phyloP scores from a whole-genome alignment of 2,329 filamentous ascomycete species.

The Capronia americana region DNA sequence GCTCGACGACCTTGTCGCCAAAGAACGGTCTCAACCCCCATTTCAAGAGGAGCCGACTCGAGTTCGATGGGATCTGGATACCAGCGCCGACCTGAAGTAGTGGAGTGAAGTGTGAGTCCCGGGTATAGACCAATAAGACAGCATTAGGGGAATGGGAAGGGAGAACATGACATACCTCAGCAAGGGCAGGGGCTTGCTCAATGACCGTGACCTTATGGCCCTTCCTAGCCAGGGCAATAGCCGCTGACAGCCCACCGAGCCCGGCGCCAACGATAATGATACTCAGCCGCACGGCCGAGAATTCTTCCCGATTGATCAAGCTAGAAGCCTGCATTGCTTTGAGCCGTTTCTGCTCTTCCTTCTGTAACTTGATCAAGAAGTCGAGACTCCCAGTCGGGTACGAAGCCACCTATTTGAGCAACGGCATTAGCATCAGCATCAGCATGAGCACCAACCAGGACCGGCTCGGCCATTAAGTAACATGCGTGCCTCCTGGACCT shows the following conservation, averaged over 20 bases:
- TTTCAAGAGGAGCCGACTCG: conserved; percentile 40
- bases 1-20: conserved; percentile 28
- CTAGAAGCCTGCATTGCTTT: conserved; percentile 23
- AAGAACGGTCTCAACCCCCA: conserved; percentile 40
- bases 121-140: too few species aligned
- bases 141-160: not conserved
- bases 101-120: not conserved
- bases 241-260: conserved; percentile 43
- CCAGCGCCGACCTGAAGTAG: conserved; percentile 42
- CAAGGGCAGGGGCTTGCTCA: conserved; percentile 38
- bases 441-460: not conserved
- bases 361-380: conserved; percentile 31
- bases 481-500: not conserved
- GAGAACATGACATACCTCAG: conserved; percentile 22
- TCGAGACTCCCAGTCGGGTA: conserved; percentile 35
- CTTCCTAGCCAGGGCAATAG: conserved; percentile 40
- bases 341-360: conserved; percentile 27
- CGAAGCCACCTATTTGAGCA: conserved; percentile 25
- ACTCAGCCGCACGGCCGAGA: conserved; percentile 44
- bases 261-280: conserved; percentile 45
- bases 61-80: conserved; percentile 44
- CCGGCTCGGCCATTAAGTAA: not conserved
- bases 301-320: conserved; percentile 13
- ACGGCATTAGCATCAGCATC: not conserved
- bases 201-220: conserved; percentile 43